Base-by-base conservation (phyloP, 208 protist genomes). In the Blechomonas ayalai region DNA sequence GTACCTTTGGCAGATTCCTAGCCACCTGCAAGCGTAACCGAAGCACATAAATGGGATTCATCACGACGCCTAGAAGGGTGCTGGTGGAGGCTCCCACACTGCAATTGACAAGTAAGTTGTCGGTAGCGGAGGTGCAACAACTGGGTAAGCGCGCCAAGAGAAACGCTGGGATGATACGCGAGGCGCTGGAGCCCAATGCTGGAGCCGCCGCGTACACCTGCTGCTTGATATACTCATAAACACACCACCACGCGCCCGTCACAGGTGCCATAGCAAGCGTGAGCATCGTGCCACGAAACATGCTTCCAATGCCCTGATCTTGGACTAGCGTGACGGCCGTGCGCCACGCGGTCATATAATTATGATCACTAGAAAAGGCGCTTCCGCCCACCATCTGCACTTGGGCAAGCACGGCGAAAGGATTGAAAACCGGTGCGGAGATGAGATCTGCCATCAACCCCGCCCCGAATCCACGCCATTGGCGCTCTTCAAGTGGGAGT, bases 11-110 rank as follows among this genome's bases (percentile, higher is more conserved):
- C 2, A 66, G 23, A 0, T 47, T 64, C 35, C 72, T 73, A 13
- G 36, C 47, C 3, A 83, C 63, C 58, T 90, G 82, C 46, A 90
- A 45, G 16, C 82, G 61, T 25, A 86, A 51, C 8, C 82, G 82
- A 19, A 90, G 47, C 34, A 90, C 82, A 54, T 84, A 90, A 29
- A 90, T 59, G 22, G 82, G 82, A 47, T 90, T 90, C 74, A 84
- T 77, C 20, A 85, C 4, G 24, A 84, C 22, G 12, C 73, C 61
- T 28, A 90, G 62, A 29, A 73, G 54, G 53, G 78, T 67, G 43
- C 73, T 90, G 34, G 76, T 57, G 4, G 71, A 36, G 4, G 60
- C 71, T 7, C 77, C 82, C 0, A 90, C 82, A 16, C 37, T 53
- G 26, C 55, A 75, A 60, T 90, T 90, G 34, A 90, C 57, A 25